Evolutionary conservation across 345 rosid genomes (phyloP), one percentile per base, ranked within the genome.

Genomic region (Salix purpurea): DNA sequence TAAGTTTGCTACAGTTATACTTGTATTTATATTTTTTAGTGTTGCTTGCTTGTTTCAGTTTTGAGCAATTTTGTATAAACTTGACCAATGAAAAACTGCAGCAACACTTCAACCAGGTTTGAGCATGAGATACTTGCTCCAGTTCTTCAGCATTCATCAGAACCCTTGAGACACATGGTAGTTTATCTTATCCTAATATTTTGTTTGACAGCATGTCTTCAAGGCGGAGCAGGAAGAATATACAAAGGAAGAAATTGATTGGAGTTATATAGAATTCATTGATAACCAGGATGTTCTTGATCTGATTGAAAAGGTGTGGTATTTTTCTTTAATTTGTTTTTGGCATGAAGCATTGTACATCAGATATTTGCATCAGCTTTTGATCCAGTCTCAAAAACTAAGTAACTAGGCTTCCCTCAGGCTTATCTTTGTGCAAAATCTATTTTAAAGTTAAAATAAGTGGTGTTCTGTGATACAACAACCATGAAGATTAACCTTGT

Each of bases 171-270:
- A 21, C 3, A 48, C 48, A 13, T 70, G n/a, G 32, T 66, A 3
- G 64, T 52, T 28, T 40, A 77, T 10, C 44, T 26, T 11, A 6
- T 19, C 64, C 16, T 72, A 37, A 16, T 6, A 66, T 71, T 26
- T 2, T 72, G 7, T 76, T 78, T 66, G 56, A 73, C 96, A 96
- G 99, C 99, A 96, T 75, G 99, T 96, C 73, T 96, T 96, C 87
- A 96, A 96, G 86, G 92, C 92, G 98, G 99, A 96, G 87, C 99
- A 96, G 90, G 99, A 96, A 82, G 98, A 93, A 82, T 93, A 96
- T 79, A 89, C 89, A 14, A 96, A 91, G 81, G 99, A 96, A 87
- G 89, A 91, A 90, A 96, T 96, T 86, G 80, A 92, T 80, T 96
- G 99, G 99, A 96, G 99, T 86, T 96, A 93, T 86, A 96, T 96